These are phyloP conservation scores for Alloteropsis semialata DNA, from an alignment of 176 grass and related monocot species.

Conservation along the genomic window DNA sequence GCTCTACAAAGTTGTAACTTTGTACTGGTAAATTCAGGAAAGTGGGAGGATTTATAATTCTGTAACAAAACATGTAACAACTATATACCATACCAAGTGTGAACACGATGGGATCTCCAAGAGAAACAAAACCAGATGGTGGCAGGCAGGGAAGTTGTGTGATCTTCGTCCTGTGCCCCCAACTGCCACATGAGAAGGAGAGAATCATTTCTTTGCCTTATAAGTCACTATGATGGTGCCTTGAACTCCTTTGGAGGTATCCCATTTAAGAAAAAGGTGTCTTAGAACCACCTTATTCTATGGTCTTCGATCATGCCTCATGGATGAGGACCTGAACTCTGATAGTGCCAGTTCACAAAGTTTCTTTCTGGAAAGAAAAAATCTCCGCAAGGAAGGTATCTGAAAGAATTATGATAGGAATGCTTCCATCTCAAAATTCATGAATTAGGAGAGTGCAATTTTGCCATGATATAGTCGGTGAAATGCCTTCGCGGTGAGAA, in stretches of 20 bases:
- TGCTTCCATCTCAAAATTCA: neutral
- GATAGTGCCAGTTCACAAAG: conserved; percentile 7
- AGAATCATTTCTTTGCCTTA: conserved; percentile 47
- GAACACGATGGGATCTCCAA: conserved; percentile 1
- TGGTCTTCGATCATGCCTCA: conserved; percentile 19
- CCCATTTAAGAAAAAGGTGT: conserved; percentile 34
- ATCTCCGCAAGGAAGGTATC: neutral
- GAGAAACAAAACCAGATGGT: conserved; percentile 19
- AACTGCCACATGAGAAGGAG: conserved; percentile 23
- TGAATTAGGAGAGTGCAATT: neutral
- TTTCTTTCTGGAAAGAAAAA: conserved; percentile 8
- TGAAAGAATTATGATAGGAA: neutral
- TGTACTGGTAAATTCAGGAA: neutral
- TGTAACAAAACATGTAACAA: neutral
- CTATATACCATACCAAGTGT: conserved; percentile 23
- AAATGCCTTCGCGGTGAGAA: conserved; percentile 4
- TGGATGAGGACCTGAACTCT: conserved; percentile 10
- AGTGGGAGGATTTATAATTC: neutral
- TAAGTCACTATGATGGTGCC: conserved; percentile 21
- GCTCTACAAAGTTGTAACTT: neutral
- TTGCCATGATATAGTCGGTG: neutral
- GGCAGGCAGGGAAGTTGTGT: conserved; percentile 2
- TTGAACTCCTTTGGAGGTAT: conserved; percentile 25
- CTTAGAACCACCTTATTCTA: conserved; percentile 25
- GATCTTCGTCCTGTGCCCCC: conserved; percentile 29